phyloP scores from a whole-genome alignment of 2,329 filamentous ascomycete species.

The Alternaria arbusti region DNA sequence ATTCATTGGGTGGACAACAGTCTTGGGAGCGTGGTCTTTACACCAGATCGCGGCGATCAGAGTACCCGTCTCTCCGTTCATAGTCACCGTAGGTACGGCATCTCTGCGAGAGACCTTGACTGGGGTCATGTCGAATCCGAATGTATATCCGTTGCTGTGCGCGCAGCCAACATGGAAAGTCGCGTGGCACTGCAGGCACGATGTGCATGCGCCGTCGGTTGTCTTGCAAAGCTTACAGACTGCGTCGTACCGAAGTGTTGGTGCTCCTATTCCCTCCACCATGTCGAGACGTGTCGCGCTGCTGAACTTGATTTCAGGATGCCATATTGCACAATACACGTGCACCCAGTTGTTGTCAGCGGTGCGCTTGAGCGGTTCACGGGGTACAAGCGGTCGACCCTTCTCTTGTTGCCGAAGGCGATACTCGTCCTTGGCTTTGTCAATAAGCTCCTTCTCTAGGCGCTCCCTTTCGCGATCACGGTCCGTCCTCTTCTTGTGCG shows the following conservation, averaged over 20 bases:
- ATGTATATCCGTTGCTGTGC: slow-evolving; percentile 77
- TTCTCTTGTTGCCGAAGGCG: slow-evolving; percentile 81
- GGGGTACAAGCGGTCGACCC: slow-evolving; percentile 80
- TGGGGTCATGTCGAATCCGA: slow-evolving; percentile 89
- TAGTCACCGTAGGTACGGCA: slow-evolving; percentile 76
- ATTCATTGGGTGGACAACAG: slow-evolving; percentile 76
- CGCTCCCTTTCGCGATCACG: slow-evolving; percentile 89
- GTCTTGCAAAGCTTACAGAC: slow-evolving; percentile 84
- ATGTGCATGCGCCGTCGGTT: slow-evolving; percentile 77
- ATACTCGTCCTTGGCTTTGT: slow-evolving; percentile 81
- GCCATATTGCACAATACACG: slow-evolving; percentile 90
- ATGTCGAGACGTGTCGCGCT: slow-evolving; percentile 81
- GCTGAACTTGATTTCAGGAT: slow-evolving; percentile 90
- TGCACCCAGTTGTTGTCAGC: slow-evolving; percentile 99
- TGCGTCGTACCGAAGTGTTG: slow-evolving; percentile 80
- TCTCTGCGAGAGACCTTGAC: slow-evolving; percentile 89
- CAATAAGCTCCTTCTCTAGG: slow-evolving; percentile 81
- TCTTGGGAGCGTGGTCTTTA: slow-evolving; percentile 79
- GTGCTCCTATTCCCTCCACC: slow-evolving; percentile 78
- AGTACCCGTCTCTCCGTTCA: slow-evolving; percentile 81
- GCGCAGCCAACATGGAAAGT: slow-evolving; percentile 90
- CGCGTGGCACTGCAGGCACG: slow-evolving; percentile 76
- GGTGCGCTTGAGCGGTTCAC: slow-evolving; percentile 91
- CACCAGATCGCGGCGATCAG: slow-evolving; percentile 91
- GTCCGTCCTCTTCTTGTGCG: slow-evolving; percentile 88